These are phyloP conservation scores for Talaromyces sp. DNA, from an alignment of 2,329 filamentous ascomycete species.

Conservation along the genomic window DNA sequence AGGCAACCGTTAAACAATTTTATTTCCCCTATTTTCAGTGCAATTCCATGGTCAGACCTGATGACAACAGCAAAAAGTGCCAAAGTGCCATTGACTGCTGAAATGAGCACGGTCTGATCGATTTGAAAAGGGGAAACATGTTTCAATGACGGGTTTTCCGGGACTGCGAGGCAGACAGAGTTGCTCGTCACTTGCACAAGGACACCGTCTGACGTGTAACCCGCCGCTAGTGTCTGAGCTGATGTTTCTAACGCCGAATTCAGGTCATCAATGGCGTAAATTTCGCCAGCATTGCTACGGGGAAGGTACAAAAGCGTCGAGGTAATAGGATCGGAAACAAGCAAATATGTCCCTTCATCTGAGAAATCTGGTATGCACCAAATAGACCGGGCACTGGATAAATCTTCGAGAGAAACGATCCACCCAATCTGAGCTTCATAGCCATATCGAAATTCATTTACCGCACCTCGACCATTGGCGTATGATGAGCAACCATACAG, in stretches of 20 bases:
- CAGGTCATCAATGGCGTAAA: constrained; percentile 33
- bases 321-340: constrained; percentile 38
- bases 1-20: constrained; percentile 12
- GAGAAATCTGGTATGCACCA: constrained; percentile 37
- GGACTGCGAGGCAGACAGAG: constrained; percentile 27
- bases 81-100: constrained; percentile 23
- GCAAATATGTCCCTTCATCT: constrained; percentile 30
- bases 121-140: constrained; percentile 18
- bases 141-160: constrained; percentile 16
- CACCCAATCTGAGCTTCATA: constrained; percentile 61
- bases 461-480: constrained; percentile 52
- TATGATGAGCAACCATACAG: constrained; percentile 64
- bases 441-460: constrained; percentile 66
- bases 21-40: constrained; percentile 24
- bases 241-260: constrained; percentile 36
- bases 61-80: constrained; percentile 25
- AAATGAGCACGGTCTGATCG: constrained; percentile 21
- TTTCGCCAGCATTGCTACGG: constrained; percentile 23
- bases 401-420: constrained; percentile 34
- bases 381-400: constrained; percentile 35
- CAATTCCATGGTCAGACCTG: constrained; percentile 19
- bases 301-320: constrained; percentile 35
- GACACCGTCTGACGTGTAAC: constrained; percentile 26
- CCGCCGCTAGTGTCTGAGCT: constrained; percentile 40
- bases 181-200: constrained; percentile 40